A percentile compares a stretch with the other conserved stretches of the same genome.
Evolutionary conservation across 1,139 yeast genomes (phyloP).

Genomic region (Suhomyces choctaworum): DNA sequence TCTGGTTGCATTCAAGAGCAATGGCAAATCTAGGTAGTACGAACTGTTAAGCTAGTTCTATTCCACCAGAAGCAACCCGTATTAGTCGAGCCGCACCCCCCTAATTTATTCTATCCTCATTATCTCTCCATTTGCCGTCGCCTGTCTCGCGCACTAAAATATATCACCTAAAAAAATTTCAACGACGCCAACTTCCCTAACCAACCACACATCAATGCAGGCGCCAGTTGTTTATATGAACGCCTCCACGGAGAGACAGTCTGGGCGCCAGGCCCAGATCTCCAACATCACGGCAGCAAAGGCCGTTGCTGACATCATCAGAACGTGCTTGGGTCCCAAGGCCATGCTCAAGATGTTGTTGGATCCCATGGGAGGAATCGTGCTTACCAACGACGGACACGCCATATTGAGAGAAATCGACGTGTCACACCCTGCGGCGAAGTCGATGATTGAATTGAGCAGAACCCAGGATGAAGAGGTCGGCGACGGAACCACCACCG

Average conservation of each 20-base stretch:
- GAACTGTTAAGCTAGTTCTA: too few species aligned
- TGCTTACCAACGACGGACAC: constrained; percentile 96
- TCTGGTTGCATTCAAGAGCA: too few species aligned
- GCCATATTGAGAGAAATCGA: constrained; percentile 88
- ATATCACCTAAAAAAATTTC: constrained; percentile 9
- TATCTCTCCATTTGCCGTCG: too few species aligned
- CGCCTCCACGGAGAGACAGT: constrained; percentile 89
- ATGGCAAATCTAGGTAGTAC: too few species aligned
- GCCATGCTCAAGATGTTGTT: constrained; percentile 98
- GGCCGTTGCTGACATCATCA: constrained; percentile 94
- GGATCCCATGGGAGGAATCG: constrained; percentile 99
- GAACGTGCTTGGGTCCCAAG: constrained; percentile 99
- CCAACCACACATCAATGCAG: constrained; percentile 32
- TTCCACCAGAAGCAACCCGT: too few species aligned
- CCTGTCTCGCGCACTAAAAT: constrained; percentile 1
- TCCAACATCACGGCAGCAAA: constrained; percentile 98
- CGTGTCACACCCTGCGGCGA: constrained; percentile 97
- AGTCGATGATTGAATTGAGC: constrained; percentile 94
- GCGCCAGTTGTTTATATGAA: constrained; percentile 57
- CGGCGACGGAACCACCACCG: constrained; percentile 98
- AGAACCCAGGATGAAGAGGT: constrained; percentile 99
- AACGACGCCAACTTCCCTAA: constrained; percentile 1
- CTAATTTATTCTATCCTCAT: too few species aligned
- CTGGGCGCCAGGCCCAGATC: constrained; percentile 96
- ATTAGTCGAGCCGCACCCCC: too few species aligned